These are phyloP conservation scores for Akanthomyces dipterigenus DNA, from an alignment of 2,329 filamentous ascomycete genomes.

Conservation along the genomic window DNA sequence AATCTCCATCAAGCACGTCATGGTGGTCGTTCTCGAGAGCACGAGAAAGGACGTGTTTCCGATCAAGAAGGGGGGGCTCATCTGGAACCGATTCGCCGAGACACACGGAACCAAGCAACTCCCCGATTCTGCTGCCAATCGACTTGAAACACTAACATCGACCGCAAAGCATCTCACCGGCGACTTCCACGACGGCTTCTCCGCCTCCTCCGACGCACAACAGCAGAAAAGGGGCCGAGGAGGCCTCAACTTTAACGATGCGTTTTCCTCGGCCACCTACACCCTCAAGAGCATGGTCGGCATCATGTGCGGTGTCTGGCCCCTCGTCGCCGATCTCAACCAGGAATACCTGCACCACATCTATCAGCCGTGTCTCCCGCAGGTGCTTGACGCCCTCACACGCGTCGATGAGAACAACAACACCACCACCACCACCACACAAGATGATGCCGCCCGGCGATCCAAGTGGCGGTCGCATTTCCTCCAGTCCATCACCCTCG, in stretches of 20 bases:
- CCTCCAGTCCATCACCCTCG: conserved; percentile 26
- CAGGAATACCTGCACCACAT: conserved; percentile 33
- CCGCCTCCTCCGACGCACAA: too few relatives aligned
- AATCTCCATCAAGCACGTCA: conserved; percentile 35
- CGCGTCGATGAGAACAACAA: conserved; percentile 10
- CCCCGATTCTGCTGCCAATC: conserved; percentile 19
- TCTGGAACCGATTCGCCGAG: conserved; percentile 29
- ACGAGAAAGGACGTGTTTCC: conserved; percentile 40
- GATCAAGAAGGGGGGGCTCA: conserved; percentile 32
- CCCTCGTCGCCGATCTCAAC: conserved; percentile 36
- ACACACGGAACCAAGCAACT: conserved; percentile 20
- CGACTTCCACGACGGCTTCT: conserved; percentile 29
- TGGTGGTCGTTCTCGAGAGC: conserved; percentile 37
- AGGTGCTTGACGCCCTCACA: conserved; percentile 23
- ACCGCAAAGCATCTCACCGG: conserved; percentile 29
- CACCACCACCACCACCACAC: neutral
- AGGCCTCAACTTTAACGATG: conserved; percentile 34
- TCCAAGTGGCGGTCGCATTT: conserved; percentile 26
- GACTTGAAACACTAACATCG: conserved; percentile 23
- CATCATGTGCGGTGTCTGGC: conserved; percentile 34
- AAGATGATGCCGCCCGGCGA: conserved; percentile 15
- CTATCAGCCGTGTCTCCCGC: conserved; percentile 35
- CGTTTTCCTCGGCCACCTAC: conserved; percentile 34
- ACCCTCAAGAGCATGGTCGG: conserved; percentile 37
- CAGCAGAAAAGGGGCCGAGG: conserved; percentile 17